A percentile compares a stretch with the other conserved stretches of the same genome.
Conservation (phyloP, 345 rosid genomes). For the Nephelium lappaceum region DNA sequence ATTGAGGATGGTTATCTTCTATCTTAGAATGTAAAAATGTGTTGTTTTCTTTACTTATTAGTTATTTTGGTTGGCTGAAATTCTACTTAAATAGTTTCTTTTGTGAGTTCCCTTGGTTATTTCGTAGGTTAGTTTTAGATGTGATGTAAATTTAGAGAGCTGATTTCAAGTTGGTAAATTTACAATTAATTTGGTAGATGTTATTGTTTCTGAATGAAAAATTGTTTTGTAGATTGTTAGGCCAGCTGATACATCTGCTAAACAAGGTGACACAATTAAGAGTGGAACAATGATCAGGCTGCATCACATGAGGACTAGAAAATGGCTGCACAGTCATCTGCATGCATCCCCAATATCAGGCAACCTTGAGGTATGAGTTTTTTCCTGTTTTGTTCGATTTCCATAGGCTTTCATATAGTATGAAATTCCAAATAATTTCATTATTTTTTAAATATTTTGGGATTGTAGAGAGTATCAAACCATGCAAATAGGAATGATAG, state of each 20-base stretch:
- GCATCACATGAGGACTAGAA: slow-evolving; percentile 94
- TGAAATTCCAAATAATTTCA: not conserved
- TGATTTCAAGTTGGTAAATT: not conserved
- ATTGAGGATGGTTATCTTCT: not conserved
- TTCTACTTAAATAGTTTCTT: not conserved
- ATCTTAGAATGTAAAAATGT: not conserved
- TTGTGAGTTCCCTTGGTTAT: not conserved
- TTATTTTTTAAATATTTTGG: not conserved
- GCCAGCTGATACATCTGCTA: slow-evolving; percentile 61
- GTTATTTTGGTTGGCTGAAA: not conserved
- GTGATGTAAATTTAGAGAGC: not conserved
- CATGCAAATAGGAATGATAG: not conserved
- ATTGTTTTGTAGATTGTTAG: slow-evolving; percentile 61
- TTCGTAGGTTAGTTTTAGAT: not conserved
- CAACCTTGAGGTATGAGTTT: slow-evolving; percentile 71
- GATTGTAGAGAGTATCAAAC: not conserved
- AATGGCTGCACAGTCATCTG: slow-evolving; percentile 95
- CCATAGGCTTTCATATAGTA: not conserved
- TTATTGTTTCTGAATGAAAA: not conserved
- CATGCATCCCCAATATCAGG: slow-evolving; percentile 96
- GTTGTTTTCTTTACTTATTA: not conserved
- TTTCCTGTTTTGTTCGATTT: slow-evolving; percentile 2
- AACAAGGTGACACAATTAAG: slow-evolving; percentile 78
- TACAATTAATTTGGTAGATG: not conserved
- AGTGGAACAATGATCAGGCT: slow-evolving; percentile 74